phyloP scores from a whole-genome alignment of 805 yeast species.

The Tetrapisispora namnaoensis region DNA sequence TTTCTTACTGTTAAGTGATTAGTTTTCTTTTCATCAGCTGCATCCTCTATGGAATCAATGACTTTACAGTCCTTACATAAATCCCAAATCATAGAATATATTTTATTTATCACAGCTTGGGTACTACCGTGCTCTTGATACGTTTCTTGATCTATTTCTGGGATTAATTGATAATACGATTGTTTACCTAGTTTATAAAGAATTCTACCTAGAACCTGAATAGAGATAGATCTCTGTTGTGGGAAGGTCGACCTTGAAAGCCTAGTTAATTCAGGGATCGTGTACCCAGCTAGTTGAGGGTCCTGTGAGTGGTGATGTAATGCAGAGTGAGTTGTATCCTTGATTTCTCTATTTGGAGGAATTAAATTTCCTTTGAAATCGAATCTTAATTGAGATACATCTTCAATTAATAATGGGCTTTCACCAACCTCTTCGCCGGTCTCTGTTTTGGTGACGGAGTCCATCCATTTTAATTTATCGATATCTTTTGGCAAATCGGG shows the following conservation, averaged over 20 bases:
- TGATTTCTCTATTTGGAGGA: constrained; percentile 41
- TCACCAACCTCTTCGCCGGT: constrained; percentile 26
- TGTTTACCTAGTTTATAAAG: constrained; percentile 66
- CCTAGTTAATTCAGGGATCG: constrained; percentile 71
- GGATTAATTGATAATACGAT: constrained; percentile 44
- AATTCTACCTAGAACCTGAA: constrained; percentile 79
- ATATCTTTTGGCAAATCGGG: constrained; percentile 85
- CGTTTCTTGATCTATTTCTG: constrained; percentile 34
- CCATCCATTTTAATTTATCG: constrained; percentile 86
- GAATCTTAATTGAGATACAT: constrained; percentile 67
- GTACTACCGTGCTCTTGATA: constrained; percentile 33
- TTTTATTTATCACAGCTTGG: constrained; percentile 28
- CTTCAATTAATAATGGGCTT: constrained; percentile 26
- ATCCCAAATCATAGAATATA: constrained; percentile 53
- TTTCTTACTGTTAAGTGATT: constrained; percentile 63
- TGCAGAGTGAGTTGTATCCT: constrained; percentile 51
- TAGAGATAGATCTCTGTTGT: constrained; percentile 79
- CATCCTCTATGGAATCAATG: constrained; percentile 54
- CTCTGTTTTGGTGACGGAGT: constrained; percentile 38
- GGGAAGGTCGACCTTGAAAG: constrained; percentile 69
- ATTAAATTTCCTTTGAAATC: constrained; percentile 79
- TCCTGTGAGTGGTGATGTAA: constrained; percentile 87
- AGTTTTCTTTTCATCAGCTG: constrained; percentile 56
- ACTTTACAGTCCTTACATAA: constrained; percentile 52
- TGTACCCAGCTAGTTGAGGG: constrained; percentile 89